Evolutionary conservation across 1,139 yeast species (phyloP), one percentile per base, ranked within the genome.

Genomic region (Taphrina pruni): DNA sequence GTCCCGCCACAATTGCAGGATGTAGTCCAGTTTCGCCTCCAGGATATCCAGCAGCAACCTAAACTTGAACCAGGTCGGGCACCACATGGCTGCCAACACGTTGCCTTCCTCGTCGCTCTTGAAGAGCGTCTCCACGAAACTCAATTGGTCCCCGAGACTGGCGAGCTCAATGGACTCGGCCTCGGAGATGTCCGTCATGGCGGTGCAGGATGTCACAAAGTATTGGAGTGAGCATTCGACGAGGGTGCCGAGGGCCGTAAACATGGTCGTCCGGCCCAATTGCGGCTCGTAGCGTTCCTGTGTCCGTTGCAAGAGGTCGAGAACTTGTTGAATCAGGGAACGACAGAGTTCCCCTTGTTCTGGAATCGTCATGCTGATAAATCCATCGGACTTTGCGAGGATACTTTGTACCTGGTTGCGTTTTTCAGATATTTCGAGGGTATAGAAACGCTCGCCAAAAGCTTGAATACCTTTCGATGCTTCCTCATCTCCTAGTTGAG

Each of bases 1-100:
- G 71, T 86, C 86, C 75, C 88, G 88, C 74, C 88, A 89, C 75
- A 86, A 77, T 41, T 85, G 88, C 83, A 88, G 83, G 62, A 92
- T 91, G 56, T 87, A 88, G 46, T 83, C 86, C 76, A 92, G 79
- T 74, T 87, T 78, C 69, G 79, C 75, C 65, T 75, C 76, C 35
- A 80, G 73, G 38, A 80, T 72, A 69, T 78, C 77, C 12, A 74
- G 75, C 52, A 80, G 73, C 64, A 77, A 77, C 70, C 78, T 79
- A 39, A 80, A 75, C 72, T 79, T 79, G 72, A 78, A 75, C 81
- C 82, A 79, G 5, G 79, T 76, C 5, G 81, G 80, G 6, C 78
- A 79, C 56, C 76, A 73, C 36, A 71, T 73, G 4, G 77, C 77
- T n/a, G 79, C 76, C 54, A 73, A 66, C 43, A 74, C 54, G 51